A percentile compares a stretch with the other conserved stretches of the same genome.
phyloP scores from a whole-genome alignment of 2,329 filamentous ascomycete genomes.

The Dothideomycetes sp. region DNA sequence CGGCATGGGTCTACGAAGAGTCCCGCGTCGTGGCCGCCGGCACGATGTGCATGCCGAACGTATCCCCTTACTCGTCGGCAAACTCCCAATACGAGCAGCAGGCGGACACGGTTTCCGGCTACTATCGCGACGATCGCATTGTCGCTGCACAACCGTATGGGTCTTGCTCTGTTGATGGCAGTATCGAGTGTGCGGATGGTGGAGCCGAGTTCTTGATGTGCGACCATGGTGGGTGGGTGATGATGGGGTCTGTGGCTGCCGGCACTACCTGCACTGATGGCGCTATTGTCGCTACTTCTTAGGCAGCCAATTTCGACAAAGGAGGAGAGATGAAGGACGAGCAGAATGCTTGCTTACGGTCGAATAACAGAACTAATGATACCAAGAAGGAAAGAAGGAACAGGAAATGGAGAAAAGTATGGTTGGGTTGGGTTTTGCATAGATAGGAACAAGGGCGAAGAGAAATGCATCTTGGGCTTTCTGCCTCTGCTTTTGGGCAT shows the following conservation, averaged over 20 bases:
- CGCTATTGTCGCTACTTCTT: slow-evolving; percentile 12
- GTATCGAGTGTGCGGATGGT: slow-evolving; percentile 16
- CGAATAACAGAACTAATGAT: too few relatives aligned
- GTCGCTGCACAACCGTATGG: slow-evolving; percentile 19
- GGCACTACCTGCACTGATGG: slow-evolving; percentile 20
- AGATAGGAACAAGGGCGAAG: too few relatives aligned
- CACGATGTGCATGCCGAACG: slow-evolving; percentile 24
- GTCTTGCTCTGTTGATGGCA: slow-evolving; percentile 16
- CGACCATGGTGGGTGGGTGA: slow-evolving; percentile 20
- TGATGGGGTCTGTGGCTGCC: slow-evolving; percentile 19
- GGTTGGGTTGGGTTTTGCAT: too few relatives aligned
- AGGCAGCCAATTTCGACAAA: too few relatives aligned
- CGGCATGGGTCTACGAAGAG: slow-evolving; percentile 21
- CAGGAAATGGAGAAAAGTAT: too few relatives aligned
- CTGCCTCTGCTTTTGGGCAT: too few relatives aligned
- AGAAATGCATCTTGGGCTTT: too few relatives aligned
- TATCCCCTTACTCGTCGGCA: slow-evolving; percentile 15
- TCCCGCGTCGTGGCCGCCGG: slow-evolving; percentile 22
- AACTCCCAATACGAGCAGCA: slow-evolving; percentile 16
- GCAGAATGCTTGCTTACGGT: too few relatives aligned
- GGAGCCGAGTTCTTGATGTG: slow-evolving; percentile 20
- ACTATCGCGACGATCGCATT: slow-evolving; percentile 21
- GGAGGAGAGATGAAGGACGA: too few relatives aligned
- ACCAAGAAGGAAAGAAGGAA: too few relatives aligned
- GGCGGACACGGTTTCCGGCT: slow-evolving; percentile 14